Evolutionary conservation across 176 grass and related monocot genomes (phyloP).

Genomic region (Themeda triandra): DNA sequence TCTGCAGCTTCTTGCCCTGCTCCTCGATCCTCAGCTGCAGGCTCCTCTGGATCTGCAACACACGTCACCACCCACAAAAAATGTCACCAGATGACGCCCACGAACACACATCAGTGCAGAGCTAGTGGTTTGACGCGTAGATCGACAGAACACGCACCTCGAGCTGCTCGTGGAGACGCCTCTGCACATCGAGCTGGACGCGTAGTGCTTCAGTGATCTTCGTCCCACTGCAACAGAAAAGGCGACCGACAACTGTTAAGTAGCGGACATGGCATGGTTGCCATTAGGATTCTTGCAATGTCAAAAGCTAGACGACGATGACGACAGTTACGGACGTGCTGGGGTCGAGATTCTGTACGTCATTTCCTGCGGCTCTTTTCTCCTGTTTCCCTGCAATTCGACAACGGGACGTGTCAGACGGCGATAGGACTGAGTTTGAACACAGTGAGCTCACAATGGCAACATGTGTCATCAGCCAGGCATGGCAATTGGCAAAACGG

Average conservation of each 20-base stretch:
- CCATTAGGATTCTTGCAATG: conserved; percentile 25
- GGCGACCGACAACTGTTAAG: background rate
- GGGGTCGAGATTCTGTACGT: conserved; percentile 41
- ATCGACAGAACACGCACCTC: conserved; percentile 54
- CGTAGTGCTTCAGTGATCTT: conserved; percentile 79
- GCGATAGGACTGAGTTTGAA: background rate
- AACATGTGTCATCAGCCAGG: conserved; percentile 2
- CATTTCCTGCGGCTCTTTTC: conserved; percentile 36
- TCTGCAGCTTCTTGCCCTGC: conserved; percentile 70
- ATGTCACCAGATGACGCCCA: background rate
- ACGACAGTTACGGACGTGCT: conserved; percentile 45
- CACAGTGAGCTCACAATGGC: background rate
- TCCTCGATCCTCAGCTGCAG: conserved; percentile 83
- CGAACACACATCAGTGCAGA: background rate
- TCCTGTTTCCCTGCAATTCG: conserved; percentile 54
- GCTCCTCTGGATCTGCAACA: conserved; percentile 58
- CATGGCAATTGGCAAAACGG: too few relatives aligned
- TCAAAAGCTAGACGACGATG: conserved; percentile 10
- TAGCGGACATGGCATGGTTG: background rate
- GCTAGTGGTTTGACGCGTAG: background rate
- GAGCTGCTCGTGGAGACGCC: conserved; percentile 88
- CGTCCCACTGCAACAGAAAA: conserved; percentile 50
- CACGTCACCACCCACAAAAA: background rate
- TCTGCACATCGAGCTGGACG: conserved; percentile 84
- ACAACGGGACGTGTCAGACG: background rate